Evolutionary conservation across 1,284 basidiomycete species (phyloP).

Genomic region (Puccinia brachypodii): DNA sequence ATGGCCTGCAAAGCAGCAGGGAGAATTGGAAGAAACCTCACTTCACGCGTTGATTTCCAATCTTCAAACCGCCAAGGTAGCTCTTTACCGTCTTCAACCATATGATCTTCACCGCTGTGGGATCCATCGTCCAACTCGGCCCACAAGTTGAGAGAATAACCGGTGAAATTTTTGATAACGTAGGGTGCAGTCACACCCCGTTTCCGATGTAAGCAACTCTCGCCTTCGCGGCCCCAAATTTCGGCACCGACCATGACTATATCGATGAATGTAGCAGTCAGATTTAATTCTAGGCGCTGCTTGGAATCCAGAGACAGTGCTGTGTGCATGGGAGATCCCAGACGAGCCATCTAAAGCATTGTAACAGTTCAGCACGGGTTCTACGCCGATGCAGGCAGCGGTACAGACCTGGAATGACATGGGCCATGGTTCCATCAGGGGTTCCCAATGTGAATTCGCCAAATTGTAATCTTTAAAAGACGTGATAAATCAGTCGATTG

Average conservation of each 20-base stretch:
- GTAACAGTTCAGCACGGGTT: background rate
- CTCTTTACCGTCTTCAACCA: conserved; percentile 68
- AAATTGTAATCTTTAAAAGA: conserved; percentile 74
- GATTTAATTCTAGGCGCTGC: conserved; percentile 84
- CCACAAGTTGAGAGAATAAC: conserved; percentile 72
- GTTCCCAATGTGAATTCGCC: conserved; percentile 98
- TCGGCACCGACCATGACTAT: conserved; percentile 73
- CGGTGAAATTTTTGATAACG: conserved; percentile 85
- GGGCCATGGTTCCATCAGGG: conserved; percentile 97
- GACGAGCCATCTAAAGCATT: conserved; percentile 40
- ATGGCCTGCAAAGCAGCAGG: conserved; percentile 2
- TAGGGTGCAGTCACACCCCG: conserved; percentile 91
- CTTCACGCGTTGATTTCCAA: conserved; percentile 91
- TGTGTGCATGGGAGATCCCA: conserved; percentile 48
- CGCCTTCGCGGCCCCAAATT: conserved; percentile 73
- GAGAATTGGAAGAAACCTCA: conserved; percentile 56
- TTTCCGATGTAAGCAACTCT: conserved; percentile 68
- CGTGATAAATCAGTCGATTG: background rate
- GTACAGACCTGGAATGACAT: conserved; percentile 67
- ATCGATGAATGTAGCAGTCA: conserved; percentile 89
- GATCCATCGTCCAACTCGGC: conserved; percentile 55
- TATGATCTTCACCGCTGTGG: conserved; percentile 60
- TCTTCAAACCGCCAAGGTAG: conserved; percentile 98
- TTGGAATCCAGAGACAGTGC: conserved; percentile 61
- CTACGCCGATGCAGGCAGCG: conserved; percentile 58